These are phyloP conservation scores for Luffa aegyptiaca DNA, from an alignment of 306 rosid genomes.

Conservation along the genomic window DNA sequence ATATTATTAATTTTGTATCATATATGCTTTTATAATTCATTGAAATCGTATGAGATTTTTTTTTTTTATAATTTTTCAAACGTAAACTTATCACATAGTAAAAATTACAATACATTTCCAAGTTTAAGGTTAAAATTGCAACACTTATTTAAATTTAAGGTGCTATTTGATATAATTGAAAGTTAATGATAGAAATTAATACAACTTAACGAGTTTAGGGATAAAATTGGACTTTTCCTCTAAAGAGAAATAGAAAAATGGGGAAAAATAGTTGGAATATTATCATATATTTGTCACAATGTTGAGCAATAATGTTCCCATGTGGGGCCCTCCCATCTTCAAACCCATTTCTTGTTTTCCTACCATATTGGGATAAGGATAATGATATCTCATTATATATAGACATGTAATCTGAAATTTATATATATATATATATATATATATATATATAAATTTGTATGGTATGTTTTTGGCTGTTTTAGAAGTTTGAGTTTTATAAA, in stretches of 20 bases:
- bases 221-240: too few relatives aligned
- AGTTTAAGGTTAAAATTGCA: too few relatives aligned
- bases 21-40: too few relatives aligned
- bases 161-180: too few relatives aligned
- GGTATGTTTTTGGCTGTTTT: background rate
- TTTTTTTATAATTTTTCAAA: too few relatives aligned
- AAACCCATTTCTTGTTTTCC: background rate
- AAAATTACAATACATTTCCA: too few relatives aligned
- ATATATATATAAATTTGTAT: background rate
- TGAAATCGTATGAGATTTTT: too few relatives aligned
- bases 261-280: background rate
- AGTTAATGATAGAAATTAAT: too few relatives aligned
- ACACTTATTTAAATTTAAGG: too few relatives aligned
- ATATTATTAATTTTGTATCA: too few relatives aligned
- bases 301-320: background rate
- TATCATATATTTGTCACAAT: background rate
- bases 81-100: too few relatives aligned
- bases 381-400: background rate
- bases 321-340: background rate
- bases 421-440: background rate
- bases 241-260: background rate
- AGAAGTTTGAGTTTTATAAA: background rate
- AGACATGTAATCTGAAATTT: background rate
- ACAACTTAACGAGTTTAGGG: too few relatives aligned
- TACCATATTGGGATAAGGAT: background rate